These are phyloP conservation scores for Trichoderma simmonsii DNA, from an alignment of 2,329 filamentous ascomycete genomes.

Conservation along the genomic window DNA sequence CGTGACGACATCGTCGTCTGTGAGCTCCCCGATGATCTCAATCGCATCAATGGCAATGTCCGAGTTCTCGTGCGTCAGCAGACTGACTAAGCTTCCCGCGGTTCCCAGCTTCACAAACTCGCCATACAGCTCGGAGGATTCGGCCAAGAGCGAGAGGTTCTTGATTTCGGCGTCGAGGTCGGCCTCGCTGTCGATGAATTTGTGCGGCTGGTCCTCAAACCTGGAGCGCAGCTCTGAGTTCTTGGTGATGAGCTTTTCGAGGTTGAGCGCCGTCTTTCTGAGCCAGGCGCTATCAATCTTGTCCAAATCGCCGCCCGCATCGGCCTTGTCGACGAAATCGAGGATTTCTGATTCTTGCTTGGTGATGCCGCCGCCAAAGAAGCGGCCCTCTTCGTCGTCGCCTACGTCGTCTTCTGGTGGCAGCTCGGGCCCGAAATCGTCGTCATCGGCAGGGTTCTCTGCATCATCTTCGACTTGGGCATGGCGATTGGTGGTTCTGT, in stretches of 20 bases:
- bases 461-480: slow-evolving; percentile 44
- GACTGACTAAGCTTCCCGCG: slow-evolving; percentile 68
- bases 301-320: slow-evolving; percentile 51
- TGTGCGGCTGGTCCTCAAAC: slow-evolving; percentile 74
- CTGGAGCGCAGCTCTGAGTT: slow-evolving; percentile 88
- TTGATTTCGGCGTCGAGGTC: slow-evolving; percentile 89
- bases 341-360: slow-evolving; percentile 77
- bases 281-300: slow-evolving; percentile 84
- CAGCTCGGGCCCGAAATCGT: slow-evolving; percentile 45
- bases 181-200: slow-evolving; percentile 82
- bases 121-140: slow-evolving; percentile 78
- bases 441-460: slow-evolving; percentile 49
- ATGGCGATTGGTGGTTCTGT: slow-evolving; percentile 45
- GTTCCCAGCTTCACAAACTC: slow-evolving; percentile 77
- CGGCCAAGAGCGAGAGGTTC: slow-evolving; percentile 76
- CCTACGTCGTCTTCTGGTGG: slow-evolving; percentile 51
- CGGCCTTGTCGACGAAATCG: slow-evolving; percentile 71
- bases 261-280: slow-evolving; percentile 72
- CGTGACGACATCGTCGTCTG: slow-evolving; percentile 86
- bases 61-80: slow-evolving; percentile 92
- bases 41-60: slow-evolving; percentile 92
- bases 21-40: slow-evolving; percentile 85
- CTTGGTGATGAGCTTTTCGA: slow-evolving; percentile 87
- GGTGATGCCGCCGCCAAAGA: slow-evolving; percentile 90
- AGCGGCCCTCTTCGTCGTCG: slow-evolving; percentile 89